Conservation (phyloP, 1,139 yeast species). For the Meyerozyma elateridarum region DNA sequence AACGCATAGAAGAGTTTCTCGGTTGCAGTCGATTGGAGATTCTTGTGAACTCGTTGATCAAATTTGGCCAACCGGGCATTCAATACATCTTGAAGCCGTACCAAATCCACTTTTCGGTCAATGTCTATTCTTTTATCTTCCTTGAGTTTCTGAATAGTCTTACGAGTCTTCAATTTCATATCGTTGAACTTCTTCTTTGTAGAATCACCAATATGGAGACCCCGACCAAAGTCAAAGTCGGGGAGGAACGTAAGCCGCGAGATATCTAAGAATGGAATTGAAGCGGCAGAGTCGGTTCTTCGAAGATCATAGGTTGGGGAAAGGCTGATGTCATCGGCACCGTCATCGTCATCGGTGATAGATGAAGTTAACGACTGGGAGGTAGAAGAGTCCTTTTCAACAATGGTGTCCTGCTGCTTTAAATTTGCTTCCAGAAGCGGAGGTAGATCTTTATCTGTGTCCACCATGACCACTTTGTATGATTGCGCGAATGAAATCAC, state of each 20-base stretch:
- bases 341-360: constrained; percentile 1
- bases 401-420: not conserved
- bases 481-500: no score
- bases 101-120: constrained; percentile 20
- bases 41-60: constrained; percentile 50
- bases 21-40: constrained; percentile 54
- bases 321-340: constrained; percentile 1
- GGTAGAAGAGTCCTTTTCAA: not conserved
- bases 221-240: constrained; percentile 44
- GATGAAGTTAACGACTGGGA: not conserved
- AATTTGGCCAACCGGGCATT: constrained; percentile 45
- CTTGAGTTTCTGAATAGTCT: constrained; percentile 24
- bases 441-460: not conserved
- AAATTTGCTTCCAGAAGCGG: constrained; percentile 3
- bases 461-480: no score
- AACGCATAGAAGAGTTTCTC: constrained; percentile 81
- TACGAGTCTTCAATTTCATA: constrained; percentile 35
- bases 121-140: constrained; percentile 11
- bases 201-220: constrained; percentile 31
- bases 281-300: constrained; percentile 30
- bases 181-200: constrained; percentile 32
- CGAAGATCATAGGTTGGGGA: constrained; percentile 7
- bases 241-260: constrained; percentile 33
- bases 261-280: constrained; percentile 35
- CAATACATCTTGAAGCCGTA: constrained; percentile 30